Evolutionary conservation across 2,329 filamentous ascomycete genomes (phyloP), one percentile per base, ranked within the genome.

Genomic region (Ceratocystis ficicola): DNA sequence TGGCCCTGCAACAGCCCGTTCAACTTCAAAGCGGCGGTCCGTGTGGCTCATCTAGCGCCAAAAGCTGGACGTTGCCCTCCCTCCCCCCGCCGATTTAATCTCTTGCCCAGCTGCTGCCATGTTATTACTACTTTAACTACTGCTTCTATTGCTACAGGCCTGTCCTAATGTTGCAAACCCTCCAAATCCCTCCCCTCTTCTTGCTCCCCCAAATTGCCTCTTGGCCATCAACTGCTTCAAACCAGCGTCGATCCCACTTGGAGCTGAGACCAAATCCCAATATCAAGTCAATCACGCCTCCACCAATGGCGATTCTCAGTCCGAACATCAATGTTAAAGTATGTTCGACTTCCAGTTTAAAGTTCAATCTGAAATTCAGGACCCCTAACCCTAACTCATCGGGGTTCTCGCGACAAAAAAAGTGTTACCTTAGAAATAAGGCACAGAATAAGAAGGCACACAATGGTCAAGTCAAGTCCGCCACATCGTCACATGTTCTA

Each of bases 31-130:
- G 55, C 55, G 55, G 55, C 55, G 55, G 55, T 59, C 55, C 55
- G 55, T 59, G 55, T 59, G 55, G 55, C 55, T 59, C 55, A 30
- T 36, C 55, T 59, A 59, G 55, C 55, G 55, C 55, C 55, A 59
- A 59, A 59, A 59, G 55, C 55, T 59, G 55, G 28, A 59, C 28
- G 48, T 22, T 55, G 50, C 20, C 8, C 50, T 22, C 20, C 28
- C 32, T 2, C 15, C 55, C 55, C 55, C 55, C 28, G 55, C 20
- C 22, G 28, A 20, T 36, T 36, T 59, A 59, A 59, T 59, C 25
- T 59, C 30, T 59, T 36, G 28, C 12, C 48, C n/a, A 52, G n/a
- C 28, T n/a, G 5, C 55, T 36, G 32, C 30, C 22, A 25, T 36
- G n/a, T n/a, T 25, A 36, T 7, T 57, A 32, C 25, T 30, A 17